Evolutionary conservation across 306 rosid species (phyloP).

Genomic region (Casuarina equisetifolia): DNA sequence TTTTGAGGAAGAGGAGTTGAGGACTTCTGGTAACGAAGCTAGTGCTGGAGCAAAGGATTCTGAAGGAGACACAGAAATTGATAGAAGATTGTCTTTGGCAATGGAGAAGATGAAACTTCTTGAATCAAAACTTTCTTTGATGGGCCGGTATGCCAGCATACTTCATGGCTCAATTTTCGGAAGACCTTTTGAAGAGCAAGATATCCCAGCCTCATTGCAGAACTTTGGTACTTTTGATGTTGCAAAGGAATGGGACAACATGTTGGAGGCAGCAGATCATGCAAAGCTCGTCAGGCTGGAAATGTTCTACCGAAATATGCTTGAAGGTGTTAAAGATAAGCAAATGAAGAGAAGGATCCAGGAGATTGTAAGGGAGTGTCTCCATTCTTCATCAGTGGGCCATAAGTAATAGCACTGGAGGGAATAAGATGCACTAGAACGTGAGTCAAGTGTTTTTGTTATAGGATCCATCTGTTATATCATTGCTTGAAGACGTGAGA

Average conservation of each 20-base stretch:
- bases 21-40: slow-evolving; percentile 37
- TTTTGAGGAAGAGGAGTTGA: slow-evolving; percentile 49
- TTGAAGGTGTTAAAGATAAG: slow-evolving; percentile 72
- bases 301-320: slow-evolving; percentile 63
- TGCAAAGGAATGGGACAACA: slow-evolving; percentile 81
- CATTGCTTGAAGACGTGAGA: background rate
- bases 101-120: slow-evolving; percentile 65
- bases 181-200: slow-evolving; percentile 67
- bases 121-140: slow-evolving; percentile 53
- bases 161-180: slow-evolving; percentile 85
- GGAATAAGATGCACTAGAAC: background rate
- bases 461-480: background rate
- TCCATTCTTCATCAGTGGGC: slow-evolving; percentile 40
- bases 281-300: slow-evolving; percentile 61
- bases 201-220: slow-evolving; percentile 62
- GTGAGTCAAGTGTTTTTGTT: background rate
- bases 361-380: slow-evolving; percentile 70
- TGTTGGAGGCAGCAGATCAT: slow-evolving; percentile 74
- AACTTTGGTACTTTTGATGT: slow-evolving; percentile 52
- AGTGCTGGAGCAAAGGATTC: slow-evolving; percentile 35
- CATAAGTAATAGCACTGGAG: background rate
- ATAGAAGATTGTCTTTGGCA: slow-evolving; percentile 46
- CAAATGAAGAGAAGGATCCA: slow-evolving; percentile 69
- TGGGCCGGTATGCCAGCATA: slow-evolving; percentile 69
- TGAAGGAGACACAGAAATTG: slow-evolving; percentile 38